A percentile compares a stretch with the other conserved stretches of the same genome.
Conservation (phyloP, 768 basidiomycete genomes). For the Harrya chromipes region DNA sequence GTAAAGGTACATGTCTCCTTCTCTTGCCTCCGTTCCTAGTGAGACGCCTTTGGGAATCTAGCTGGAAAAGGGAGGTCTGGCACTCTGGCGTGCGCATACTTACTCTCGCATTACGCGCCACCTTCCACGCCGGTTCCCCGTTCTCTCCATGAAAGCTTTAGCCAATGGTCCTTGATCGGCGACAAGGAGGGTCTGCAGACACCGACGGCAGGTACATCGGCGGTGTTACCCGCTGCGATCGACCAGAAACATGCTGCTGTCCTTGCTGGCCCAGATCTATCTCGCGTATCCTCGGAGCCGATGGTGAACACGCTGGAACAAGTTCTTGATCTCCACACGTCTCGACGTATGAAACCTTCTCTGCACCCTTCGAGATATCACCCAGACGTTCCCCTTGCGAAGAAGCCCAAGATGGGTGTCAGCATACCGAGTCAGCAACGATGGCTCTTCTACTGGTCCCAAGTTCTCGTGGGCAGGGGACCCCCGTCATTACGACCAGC, state of each 20-base stretch:
- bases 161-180: conserved; percentile 19
- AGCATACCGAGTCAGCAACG: conserved; percentile 81
- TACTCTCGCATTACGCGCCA: conserved; percentile 55
- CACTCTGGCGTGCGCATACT: conserved; percentile 79
- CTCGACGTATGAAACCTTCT: conserved; percentile 58
- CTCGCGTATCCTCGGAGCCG: conserved; percentile 18
- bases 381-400: conserved; percentile 18
- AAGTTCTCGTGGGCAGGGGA: conserved; percentile 53
- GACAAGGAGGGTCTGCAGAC: conserved; percentile 19
- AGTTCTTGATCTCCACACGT: conserved; percentile 67
- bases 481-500: conserved; percentile 49
- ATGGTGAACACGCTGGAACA: conserved; percentile 41
- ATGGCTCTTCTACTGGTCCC: conserved; percentile 77
- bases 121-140: conserved; percentile 37
- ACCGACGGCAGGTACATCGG: neutral
- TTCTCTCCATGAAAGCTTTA: conserved; percentile 15
- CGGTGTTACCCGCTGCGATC: neutral
- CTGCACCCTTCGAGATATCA: neutral
- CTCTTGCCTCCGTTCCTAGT: conserved; percentile 1
- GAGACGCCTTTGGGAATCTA: conserved; percentile 24
- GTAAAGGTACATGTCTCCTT: conserved; percentile 57
- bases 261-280: conserved; percentile 2
- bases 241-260: neutral
- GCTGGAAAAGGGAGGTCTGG: conserved; percentile 86
- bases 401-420: conserved; percentile 54